Evolutionary conservation across 176 grass and related monocot genomes (phyloP), one percentile per base, ranked within the genome.

Genomic region (bread wheat (Triticum aestivum)): DNA sequence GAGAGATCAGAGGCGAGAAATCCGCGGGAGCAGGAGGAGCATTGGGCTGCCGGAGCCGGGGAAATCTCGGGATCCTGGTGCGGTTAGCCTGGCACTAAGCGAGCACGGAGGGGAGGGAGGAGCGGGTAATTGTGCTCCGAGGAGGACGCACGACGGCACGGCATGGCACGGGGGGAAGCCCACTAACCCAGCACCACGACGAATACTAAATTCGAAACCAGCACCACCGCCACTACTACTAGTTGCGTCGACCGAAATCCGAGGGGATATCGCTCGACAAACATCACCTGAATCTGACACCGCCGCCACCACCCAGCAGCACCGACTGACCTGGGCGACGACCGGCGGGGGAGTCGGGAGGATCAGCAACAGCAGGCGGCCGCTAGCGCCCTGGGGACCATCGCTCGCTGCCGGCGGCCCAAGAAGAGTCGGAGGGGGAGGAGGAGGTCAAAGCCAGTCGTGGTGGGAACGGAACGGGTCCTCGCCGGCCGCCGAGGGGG

Each of bases 341-440:
- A 44, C 34, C 67, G 61, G 23, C 49, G 13, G 38, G 88, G n/a
- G 34, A 12, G 33, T 21, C 73, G 26, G 44, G 44, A 15, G 75
- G 86, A 81, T 81, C 82, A 88, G 69, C 69, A 42, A 42, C 39
- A 7, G 73, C 26, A 0, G 45, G 67, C 34, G 74, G 35, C 44
- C 44, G 67, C 61, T 69, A 29, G 77, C 32, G 70, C 77, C 30
- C 51, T 81, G 9, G 69, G 82, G 83, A 88, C 27, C 86, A 85
- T 88, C 86, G 85, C 41, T 6, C 76, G 76, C 27, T 11, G 5
- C n/a, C 47, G 27, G 65, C 65, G 15, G 17, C 30, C 27, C 5
- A 20, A 18, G 27, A 65, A 65, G 47, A 4, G 9, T 68, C 32
- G 1, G 37, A 29, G 15, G 18, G 18, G 2, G 33, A 23, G 26